Evolutionary conservation across 495 filamentous ascomycete species (phyloP), one percentile per base, ranked within the genome.

Genomic region (Hypoxylon subgilvum): DNA sequence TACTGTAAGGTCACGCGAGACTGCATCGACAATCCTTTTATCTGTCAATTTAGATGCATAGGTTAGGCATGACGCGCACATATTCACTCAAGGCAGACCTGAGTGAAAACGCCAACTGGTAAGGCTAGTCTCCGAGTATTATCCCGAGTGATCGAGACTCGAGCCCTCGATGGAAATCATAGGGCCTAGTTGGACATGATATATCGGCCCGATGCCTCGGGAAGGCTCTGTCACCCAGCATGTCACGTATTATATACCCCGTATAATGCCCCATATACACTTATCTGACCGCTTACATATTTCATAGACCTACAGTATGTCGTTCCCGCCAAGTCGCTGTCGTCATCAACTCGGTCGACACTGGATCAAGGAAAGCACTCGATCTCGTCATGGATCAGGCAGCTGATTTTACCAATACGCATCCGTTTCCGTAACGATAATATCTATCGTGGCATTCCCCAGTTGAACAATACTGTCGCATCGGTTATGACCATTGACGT

Each of bases 161-260:
- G 21, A 34, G 28, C 40, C 41, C 40, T 31, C 12, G 32, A 41
- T 47, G 13, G 42, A 46, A 52, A 16, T 25, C 17, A 14, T 18
- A 23, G 14, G 38, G 5, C 28, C 18, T 22, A 34, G 22, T 18
- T 34, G 14, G 38, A 12, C 28, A 30, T 22, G 27, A 31, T 46
- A 31, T 46, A 53, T 60, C 57, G 57, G 57, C 1, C 57, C 57
- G 57, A 60, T 60, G 36, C 43, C 16, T 47, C n/a, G 14, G 32
- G 6, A 21, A 38, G 27, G 23, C 16, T 18, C 17, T 12, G n/a
- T n/a, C n/a, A n/a, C n/a, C n/a, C n/a, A 47, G 12, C 28, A 6
- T 46, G 4, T 27, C 23, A 3, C 3, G 23, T 27, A 8, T 27
- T 27, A 27, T 3, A 3, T 4, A 27, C 23, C 23, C 23, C 23